These are phyloP conservation scores for Candida peoriensis DNA, from an alignment of 805 yeast genomes.

Conservation along the genomic window DNA sequence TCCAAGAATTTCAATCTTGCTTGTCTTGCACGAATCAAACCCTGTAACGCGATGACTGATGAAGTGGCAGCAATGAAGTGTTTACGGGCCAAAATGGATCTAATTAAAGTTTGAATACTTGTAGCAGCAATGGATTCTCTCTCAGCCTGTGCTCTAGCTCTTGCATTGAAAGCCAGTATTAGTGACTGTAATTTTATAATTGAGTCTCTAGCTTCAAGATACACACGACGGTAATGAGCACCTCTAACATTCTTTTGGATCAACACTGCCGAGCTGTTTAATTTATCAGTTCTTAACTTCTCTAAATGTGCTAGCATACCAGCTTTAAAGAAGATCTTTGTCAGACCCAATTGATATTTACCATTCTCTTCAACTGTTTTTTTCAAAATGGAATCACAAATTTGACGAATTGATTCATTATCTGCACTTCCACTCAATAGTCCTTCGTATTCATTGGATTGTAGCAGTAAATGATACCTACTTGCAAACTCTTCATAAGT, in stretches of 20 bases:
- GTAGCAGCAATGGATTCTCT: slow-evolving; percentile 59
- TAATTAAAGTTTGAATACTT: slow-evolving; percentile 60
- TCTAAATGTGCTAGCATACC: slow-evolving; percentile 94
- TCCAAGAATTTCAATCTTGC: slow-evolving; percentile 48
- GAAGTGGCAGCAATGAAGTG: slow-evolving; percentile 23
- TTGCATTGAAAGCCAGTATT: slow-evolving; percentile 55
- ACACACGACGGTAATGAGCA: slow-evolving; percentile 56
- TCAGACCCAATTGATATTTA: slow-evolving; percentile 85
- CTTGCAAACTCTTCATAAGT: slow-evolving; percentile 89
- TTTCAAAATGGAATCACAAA: slow-evolving; percentile 64
- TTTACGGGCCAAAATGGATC: slow-evolving; percentile 49
- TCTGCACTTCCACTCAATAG: slow-evolving; percentile 49
- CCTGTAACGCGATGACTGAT: slow-evolving; percentile 41
- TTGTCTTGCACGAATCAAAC: slow-evolving; percentile 44
- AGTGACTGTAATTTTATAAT: slow-evolving; percentile 54
- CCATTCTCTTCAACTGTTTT: slow-evolving; percentile 57
- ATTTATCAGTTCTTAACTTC: slow-evolving; percentile 74
- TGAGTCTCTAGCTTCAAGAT: slow-evolving; percentile 47
- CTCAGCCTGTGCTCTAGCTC: slow-evolving; percentile 51
- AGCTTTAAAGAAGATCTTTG: slow-evolving; percentile 92
- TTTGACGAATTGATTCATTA: slow-evolving; percentile 51
- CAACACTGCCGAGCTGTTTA: slow-evolving; percentile 70
- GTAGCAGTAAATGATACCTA: slow-evolving; percentile 78
- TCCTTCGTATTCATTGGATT: slow-evolving; percentile 62
- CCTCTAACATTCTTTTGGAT: slow-evolving; percentile 82